Conservation (phyloP, 176 grass and related monocot species). For the Rhipidocladum racemiflorum region DNA sequence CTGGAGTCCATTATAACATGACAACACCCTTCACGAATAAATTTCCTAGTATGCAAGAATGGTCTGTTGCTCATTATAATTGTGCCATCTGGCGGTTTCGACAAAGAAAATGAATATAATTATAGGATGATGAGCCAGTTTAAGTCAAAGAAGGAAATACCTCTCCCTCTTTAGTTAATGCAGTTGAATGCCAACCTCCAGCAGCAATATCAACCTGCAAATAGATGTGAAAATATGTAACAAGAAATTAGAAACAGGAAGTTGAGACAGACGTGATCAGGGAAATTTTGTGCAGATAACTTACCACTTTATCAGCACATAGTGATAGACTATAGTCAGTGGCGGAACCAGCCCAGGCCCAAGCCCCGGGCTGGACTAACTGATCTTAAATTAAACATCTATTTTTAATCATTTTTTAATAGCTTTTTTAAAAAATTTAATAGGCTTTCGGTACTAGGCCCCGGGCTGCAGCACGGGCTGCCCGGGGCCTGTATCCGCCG, state of each 20-base stretch:
- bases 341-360: too few species aligned
- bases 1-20: not conserved
- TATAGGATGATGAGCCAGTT: not conserved
- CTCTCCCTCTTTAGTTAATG: conserved; percentile 79
- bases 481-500: too few species aligned
- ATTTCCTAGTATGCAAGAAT: not conserved
- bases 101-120: conserved; percentile 15
- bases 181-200: conserved; percentile 98
- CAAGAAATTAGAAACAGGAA: conserved; percentile 10
- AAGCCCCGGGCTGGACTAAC: too few species aligned
- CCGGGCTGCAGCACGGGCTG: too few species aligned
- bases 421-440: too few species aligned
- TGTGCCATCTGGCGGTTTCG: not conserved
- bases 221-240: conserved; percentile 35
- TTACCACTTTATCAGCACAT: not conserved
- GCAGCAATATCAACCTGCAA: conserved; percentile 93
- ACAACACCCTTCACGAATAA: not conserved
- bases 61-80: not conserved
- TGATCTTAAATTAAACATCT: too few species aligned
- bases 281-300: conserved; percentile 20
- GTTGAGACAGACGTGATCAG: not conserved
- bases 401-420: too few species aligned
- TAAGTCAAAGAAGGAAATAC: conserved; percentile 36
- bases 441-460: too few species aligned
- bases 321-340: conserved; percentile 12